Evolutionary conservation across 1,139 yeast species (phyloP), one percentile per base, ranked within the genome.

Genomic region (Yamadazyma epiphylla): DNA sequence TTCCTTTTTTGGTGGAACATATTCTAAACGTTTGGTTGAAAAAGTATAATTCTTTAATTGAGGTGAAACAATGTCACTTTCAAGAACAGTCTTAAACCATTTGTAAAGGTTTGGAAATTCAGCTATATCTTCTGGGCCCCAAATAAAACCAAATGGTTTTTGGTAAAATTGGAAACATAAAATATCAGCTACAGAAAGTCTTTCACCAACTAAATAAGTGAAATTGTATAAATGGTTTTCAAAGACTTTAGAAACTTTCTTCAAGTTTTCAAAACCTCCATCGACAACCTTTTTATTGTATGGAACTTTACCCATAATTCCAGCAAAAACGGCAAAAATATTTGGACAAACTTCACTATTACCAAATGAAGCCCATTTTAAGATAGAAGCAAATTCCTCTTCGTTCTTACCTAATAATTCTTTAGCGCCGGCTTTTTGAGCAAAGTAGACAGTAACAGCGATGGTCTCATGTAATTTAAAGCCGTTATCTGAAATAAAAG

Each of bases 121-220:
- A 46, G 70, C 65, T 65, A 88, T 80, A 89, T 91, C 87, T 53
- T 80, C 80, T 31, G 66, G 51, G 55, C 89, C 97, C 61, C 76
- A 83, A 43, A 86, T 58, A 61, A 55, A 51, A 45, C 71, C 63
- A 70, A 84, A 85, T 41, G 80, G 82, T 67, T 88, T 77, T 58
- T 62, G 51, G 49, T 77, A 64, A 44, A 69, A 54, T 39, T 79
- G 53, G 46, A 83, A 89, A 48, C 71, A 63, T 52, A 74, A 73
- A 49, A 86, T 58, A 66, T 91, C 98, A 54, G 97, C 97, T 43
- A 81, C 58, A 34, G 96, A 70, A 52, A 85, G 54, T 69, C 91
- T 77, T 71, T 89, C 96, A 57, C 95, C 94, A 51, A 81, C 96
- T 58, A 91, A 77, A 73, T 74, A 91, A 42, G 96, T 87, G 79